Conservation (phyloP, 2,329 filamentous ascomycete genomes). For the Atkinsonella texensis region DNA sequence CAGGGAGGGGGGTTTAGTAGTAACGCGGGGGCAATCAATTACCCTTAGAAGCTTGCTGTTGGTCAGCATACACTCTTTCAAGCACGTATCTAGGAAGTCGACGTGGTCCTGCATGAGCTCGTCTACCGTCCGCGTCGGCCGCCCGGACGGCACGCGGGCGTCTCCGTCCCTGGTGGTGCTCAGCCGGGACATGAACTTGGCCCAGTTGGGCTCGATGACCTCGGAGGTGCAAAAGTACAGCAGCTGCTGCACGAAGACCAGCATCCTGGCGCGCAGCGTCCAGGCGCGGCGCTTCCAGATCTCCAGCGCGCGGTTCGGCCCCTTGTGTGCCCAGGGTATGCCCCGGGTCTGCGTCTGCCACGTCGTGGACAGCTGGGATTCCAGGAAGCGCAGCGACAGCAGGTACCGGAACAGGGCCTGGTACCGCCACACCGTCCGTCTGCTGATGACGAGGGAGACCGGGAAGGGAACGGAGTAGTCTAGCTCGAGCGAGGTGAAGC, state of each 20-base stretch:
- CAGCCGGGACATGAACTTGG: slow-evolving; percentile 79
- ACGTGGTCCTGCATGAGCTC: slow-evolving; percentile 99
- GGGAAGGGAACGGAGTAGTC: slow-evolving; percentile 94
- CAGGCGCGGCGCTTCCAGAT: slow-evolving; percentile 88
- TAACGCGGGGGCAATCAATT: slow-evolving; percentile 18
- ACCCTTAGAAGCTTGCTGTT: slow-evolving; percentile 90
- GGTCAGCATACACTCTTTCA: slow-evolving; percentile 98
- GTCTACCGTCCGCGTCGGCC: slow-evolving; percentile 60
- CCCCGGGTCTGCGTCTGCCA: slow-evolving; percentile 86
- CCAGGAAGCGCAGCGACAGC: slow-evolving; percentile 77
- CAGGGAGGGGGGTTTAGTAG: not conserved
- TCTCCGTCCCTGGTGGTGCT: slow-evolving; percentile 45
- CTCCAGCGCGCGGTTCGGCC: slow-evolving; percentile 61
- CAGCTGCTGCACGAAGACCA: slow-evolving; percentile 93
- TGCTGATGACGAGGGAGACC: slow-evolving; percentile 85
- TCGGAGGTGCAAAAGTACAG: slow-evolving; percentile 95
- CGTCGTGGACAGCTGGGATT: slow-evolving; percentile 71
- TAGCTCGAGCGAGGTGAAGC: slow-evolving; percentile 85
- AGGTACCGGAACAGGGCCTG: slow-evolving; percentile 93
- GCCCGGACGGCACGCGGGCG: slow-evolving; percentile 15
- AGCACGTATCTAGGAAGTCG: slow-evolving; percentile 91
- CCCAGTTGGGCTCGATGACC: slow-evolving; percentile 97
- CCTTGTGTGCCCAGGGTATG: slow-evolving; percentile 71
- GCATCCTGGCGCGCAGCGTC: slow-evolving; percentile 85
- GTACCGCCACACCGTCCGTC: slow-evolving; percentile 94